Percentiles rank a stretch among this genome's conserved stretches.
These are phyloP conservation scores for Puccinia brachypodii DNA, from an alignment of 1,284 basidiomycete species.

Conservation along the genomic window DNA sequence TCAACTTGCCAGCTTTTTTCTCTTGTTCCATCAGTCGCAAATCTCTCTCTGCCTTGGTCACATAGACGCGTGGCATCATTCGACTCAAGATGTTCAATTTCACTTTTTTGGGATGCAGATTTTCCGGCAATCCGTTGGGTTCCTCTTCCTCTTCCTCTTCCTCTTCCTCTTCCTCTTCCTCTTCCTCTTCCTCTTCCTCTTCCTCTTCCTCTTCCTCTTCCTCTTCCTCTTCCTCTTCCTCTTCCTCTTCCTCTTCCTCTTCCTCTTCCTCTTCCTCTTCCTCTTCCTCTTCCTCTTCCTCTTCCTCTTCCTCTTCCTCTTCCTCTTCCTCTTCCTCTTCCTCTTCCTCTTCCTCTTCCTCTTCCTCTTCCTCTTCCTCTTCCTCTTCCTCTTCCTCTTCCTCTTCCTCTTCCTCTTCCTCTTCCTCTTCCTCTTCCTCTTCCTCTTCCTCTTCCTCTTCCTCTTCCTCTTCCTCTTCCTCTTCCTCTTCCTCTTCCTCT, in stretches of 20 bases:
- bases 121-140: background rate
- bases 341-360: background rate
- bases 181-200: background rate
- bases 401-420: too few relatives aligned
- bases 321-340: background rate
- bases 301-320: background rate
- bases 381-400: too few relatives aligned
- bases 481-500: background rate
- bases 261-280: too few relatives aligned
- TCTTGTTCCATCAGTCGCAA: conserved; percentile 43
- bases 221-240: background rate
- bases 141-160: conserved; percentile 17
- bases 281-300: too few relatives aligned
- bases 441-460: background rate
- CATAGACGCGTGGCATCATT: conserved; percentile 48
- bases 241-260: too few relatives aligned
- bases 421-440: background rate
- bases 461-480: background rate
- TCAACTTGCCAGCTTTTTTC: background rate
- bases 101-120: background rate
- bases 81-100: conserved; percentile 19
- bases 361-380: background rate
- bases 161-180: background rate
- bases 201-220: too few relatives aligned
- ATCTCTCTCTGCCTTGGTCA: conserved; percentile 37